Base-by-base conservation (phyloP, 352 stramenopile genomes). In the Globisporangium mamillatum region DNA sequence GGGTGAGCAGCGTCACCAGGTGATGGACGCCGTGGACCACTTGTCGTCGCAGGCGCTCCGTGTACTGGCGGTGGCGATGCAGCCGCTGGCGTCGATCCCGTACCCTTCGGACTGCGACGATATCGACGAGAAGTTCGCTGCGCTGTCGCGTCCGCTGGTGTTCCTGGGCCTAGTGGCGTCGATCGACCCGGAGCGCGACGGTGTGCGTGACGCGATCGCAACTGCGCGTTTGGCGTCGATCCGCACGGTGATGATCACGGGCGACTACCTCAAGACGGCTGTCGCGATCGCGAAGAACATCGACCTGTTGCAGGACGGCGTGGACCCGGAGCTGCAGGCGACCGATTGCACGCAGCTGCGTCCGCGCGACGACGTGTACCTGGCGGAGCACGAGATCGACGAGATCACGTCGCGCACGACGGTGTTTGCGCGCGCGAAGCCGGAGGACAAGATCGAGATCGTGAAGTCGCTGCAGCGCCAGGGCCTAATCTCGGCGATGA, bases 381-480 rank as follows among this genome's bases (percentile, higher is more conserved):
- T 90, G 12, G 69, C 79, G 2, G 80, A 80, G 10, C 76, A 80
- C 38, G 89, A 98, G 57, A 76, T 98, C 5, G 93, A 98, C 64
- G 80, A 82, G 22, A 95, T 98, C 66, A 90, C 80, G 14, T 88
- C 79, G 1, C 78, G 76, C 41, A 82, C 75, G 6, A 52, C 85
- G 3, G 93, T 99, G 16, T 98, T 98, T 68, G 98, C 98, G 38
- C 89, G 95, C 38, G 95, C 97, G 20, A 96, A 94, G 60, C 96
- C 97, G 1, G 77, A 97, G 70, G 95, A 99, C 71, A 99, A 99
- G 77, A 90, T 99, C 27, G 88, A 94, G 60, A 97, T 99, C 71
- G 96, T 99, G 8, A 91, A 96, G 55, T 97, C 93, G 27, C 80
- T 98, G 53, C 94, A 99, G 81, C 81, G 86, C 22, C 82, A 91